phyloP scores from a whole-genome alignment of 495 filamentous ascomycete genomes.

The Aspergillus kassunensis region DNA sequence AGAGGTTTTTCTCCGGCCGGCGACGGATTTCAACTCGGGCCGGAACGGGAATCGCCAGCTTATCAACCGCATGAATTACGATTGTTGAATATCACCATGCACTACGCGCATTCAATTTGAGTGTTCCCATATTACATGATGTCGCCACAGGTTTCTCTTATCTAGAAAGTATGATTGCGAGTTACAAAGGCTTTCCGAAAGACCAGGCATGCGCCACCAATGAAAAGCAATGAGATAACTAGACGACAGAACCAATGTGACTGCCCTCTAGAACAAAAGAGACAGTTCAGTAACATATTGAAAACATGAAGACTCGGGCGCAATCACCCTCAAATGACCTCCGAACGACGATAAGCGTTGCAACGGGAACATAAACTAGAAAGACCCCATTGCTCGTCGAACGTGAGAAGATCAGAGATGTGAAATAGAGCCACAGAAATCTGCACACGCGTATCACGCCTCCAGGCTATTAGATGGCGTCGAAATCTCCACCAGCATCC shows the following conservation, averaged over 20 bases:
- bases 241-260: constrained; percentile 12
- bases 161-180: constrained; percentile 12
- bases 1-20: constrained; percentile 11
- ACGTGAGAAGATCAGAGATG: constrained; percentile 5
- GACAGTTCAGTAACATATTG: constrained; percentile 27
- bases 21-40: constrained; percentile 19
- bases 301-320: constrained; percentile 27
- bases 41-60: constrained; percentile 20
- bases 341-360: constrained; percentile 20
- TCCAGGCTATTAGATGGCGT: constrained; percentile 71
- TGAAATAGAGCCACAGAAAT: constrained; percentile 5
- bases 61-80: too few species aligned
- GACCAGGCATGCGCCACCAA: constrained; percentile 13
- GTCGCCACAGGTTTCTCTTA: background rate
- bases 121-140: background rate
- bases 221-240: constrained; percentile 7
- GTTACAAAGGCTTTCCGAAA: constrained; percentile 12
- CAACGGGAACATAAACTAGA: constrained; percentile 22
- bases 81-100: background rate
- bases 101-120: too few species aligned
- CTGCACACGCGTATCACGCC: constrained; percentile 7
- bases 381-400: constrained; percentile 7
- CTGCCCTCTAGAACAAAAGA: constrained; percentile 18
- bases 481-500: constrained; percentile 94
- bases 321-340: constrained; percentile 27